These are phyloP conservation scores for Corymbia calophylla DNA, from an alignment of 441 rosid genomes.

Conservation along the genomic window DNA sequence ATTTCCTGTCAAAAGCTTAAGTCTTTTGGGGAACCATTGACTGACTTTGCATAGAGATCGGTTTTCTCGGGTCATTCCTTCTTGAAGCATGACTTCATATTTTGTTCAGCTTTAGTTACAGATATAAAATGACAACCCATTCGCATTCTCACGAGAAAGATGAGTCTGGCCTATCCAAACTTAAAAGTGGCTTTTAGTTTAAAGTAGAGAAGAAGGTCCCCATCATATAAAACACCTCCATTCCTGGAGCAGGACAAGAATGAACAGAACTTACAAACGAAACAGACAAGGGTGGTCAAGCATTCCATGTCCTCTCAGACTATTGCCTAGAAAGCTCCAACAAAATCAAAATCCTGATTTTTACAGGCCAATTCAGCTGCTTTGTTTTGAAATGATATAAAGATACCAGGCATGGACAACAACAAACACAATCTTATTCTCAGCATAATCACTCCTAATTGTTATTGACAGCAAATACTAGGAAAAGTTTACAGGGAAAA, in stretches of 20 bases:
- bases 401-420: background rate
- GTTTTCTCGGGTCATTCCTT: background rate
- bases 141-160: background rate
- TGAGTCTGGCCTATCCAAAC: background rate
- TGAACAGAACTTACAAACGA: background rate
- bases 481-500: background rate
- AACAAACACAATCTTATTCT: background rate
- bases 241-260: background rate
- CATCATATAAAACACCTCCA: background rate
- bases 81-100: background rate
- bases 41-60: background rate
- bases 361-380: conserved; percentile 10
- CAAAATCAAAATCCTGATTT: background rate
- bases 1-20: background rate
- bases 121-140: background rate
- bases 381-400: conserved; percentile 20
- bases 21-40: background rate
- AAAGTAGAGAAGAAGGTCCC: background rate
- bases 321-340: conserved; percentile 1
- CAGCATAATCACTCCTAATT: background rate
- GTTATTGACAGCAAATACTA: background rate
- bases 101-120: background rate
- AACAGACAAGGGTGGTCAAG: background rate
- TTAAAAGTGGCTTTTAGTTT: background rate
- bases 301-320: background rate